Percentiles rank a stretch among this genome's conserved stretches.
phyloP scores from a whole-genome alignment of 2,329 filamentous ascomycete genomes.

The Paraphoma sp. region DNA sequence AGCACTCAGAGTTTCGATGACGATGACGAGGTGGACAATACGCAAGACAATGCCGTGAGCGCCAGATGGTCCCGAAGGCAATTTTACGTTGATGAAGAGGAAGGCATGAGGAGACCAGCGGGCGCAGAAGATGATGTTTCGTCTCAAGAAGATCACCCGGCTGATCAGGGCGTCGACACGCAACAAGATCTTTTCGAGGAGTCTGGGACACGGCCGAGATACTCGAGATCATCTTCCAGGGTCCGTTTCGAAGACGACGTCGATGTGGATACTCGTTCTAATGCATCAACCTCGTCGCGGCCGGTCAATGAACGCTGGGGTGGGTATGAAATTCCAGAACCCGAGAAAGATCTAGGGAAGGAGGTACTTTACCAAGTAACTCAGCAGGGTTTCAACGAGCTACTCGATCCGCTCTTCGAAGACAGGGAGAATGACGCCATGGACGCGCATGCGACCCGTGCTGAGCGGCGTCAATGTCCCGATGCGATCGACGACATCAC shows the following conservation, averaged over 20 bases:
- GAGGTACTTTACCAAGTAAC: conserved; percentile 92
- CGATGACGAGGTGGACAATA: conserved; percentile 5
- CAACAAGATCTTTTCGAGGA: conserved; percentile 68
- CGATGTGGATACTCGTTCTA: conserved; percentile 74
- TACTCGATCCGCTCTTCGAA: conserved; percentile 86
- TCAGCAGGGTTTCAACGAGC: conserved; percentile 90
- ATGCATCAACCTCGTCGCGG: conserved; percentile 74
- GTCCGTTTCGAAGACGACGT: conserved; percentile 77
- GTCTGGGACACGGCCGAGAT: conserved; percentile 24
- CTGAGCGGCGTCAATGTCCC: conserved; percentile 33
- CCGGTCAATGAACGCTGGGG: conserved; percentile 74
- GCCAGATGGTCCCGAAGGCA: conserved; percentile 76
- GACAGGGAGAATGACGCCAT: conserved; percentile 78
- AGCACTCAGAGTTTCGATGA: conserved; percentile 14
- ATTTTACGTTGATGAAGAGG: conserved; percentile 87
- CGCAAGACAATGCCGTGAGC: conserved; percentile 52
- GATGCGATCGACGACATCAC: conserved; percentile 27
- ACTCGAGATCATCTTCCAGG: conserved; percentile 78
- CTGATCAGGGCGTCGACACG: conserved; percentile 51
- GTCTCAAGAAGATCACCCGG: conserved; percentile 6
- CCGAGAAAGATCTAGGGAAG: conserved; percentile 81
- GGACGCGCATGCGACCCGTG: conserved; percentile 58
- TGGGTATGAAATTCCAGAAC: conserved; percentile 78
- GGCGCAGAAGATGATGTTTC: conserved; percentile 16
- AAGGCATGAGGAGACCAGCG: conserved; percentile 61